Conservation (phyloP, 2,329 filamentous ascomycete genomes). For the Alternaria alternata region DNA sequence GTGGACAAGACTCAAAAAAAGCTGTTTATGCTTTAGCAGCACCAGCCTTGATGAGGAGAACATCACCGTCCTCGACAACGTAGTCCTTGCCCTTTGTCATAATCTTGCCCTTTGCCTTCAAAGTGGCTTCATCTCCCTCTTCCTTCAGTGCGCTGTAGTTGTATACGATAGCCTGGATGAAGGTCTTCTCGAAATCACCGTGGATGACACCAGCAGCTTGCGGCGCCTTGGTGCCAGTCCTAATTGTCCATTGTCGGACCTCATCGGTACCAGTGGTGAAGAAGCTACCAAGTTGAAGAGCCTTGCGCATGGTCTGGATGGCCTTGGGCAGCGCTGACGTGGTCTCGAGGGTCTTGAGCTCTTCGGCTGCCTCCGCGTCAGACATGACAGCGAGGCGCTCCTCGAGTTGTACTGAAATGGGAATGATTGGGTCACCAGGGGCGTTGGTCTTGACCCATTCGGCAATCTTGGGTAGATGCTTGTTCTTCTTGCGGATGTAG, state of each 20-base stretch:
- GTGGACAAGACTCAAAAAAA: conserved; percentile 8
- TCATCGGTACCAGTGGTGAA: conserved; percentile 97
- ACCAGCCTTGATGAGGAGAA: conserved; percentile 88
- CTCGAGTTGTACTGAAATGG: conserved; percentile 91
- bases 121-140: conserved; percentile 83
- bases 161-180: conserved; percentile 95
- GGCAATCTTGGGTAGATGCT: conserved; percentile 91
- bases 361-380: conserved; percentile 79
- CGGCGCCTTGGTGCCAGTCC: conserved; percentile 95
- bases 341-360: conserved; percentile 86
- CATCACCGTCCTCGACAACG: conserved; percentile 82
- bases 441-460: conserved; percentile 96
- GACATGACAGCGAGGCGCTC: conserved; percentile 85
- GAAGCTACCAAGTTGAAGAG: conserved; percentile 89
- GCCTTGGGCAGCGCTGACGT: conserved; percentile 93
- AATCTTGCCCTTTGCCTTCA: conserved; percentile 94
- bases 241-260: conserved; percentile 97
- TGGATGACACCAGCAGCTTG: conserved; percentile 98
- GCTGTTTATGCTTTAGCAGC: conserved; percentile 72
- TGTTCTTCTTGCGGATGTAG: conserved; percentile 99
- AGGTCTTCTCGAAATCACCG: conserved; percentile 98
- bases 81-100: conserved; percentile 99
- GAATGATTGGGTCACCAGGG: conserved; percentile 86
- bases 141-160: conserved; percentile 86
- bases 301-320: conserved; percentile 90